Conservation (phyloP, 2,329 filamentous ascomycete genomes). For the Cercospora janseana region DNA sequence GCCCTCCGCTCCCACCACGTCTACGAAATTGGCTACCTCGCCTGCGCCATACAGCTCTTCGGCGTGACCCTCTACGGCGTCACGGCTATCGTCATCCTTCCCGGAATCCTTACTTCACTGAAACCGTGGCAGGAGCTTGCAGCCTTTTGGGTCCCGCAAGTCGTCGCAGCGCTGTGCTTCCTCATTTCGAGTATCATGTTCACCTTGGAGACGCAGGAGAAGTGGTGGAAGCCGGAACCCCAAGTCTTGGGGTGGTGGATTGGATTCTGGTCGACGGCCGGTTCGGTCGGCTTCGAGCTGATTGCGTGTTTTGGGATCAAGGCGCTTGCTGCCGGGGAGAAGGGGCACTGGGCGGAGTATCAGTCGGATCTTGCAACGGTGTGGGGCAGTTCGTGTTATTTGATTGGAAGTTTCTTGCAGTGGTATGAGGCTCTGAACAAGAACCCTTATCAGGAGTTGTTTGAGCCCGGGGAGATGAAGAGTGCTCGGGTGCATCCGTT, state of each 20-base stretch:
- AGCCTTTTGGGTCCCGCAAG: constrained; percentile 34
- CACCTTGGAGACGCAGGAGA: constrained; percentile 34
- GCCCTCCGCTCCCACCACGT: constrained; percentile 30
- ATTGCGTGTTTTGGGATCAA: constrained; percentile 18
- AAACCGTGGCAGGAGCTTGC: constrained; percentile 25
- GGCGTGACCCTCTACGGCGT: constrained; percentile 32
- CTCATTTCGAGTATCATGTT: constrained; percentile 33
- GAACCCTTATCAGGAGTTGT: constrained; percentile 28
- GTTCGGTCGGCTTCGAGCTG: constrained; percentile 33
- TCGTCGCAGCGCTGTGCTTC: constrained; percentile 33
- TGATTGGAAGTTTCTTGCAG: constrained; percentile 31
- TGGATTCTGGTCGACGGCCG: constrained; percentile 31
- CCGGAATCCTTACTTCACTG: constrained; percentile 31
- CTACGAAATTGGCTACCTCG: constrained; percentile 35
- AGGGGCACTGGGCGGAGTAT: constrained; percentile 24
- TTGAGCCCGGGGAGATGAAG: constrained; percentile 30
- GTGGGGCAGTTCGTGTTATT: constrained; percentile 32
- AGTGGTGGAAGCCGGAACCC: constrained; percentile 32
- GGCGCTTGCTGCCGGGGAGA: constrained; percentile 9
- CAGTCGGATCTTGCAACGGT: constrained; percentile 30
- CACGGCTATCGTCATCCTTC: constrained; percentile 30
- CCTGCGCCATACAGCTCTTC: constrained; percentile 33
- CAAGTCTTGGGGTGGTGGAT: constrained; percentile 36
- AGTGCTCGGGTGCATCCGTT: constrained; percentile 24
- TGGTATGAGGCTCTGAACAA: constrained; percentile 36